These are phyloP conservation scores for Metschnikowia vanudenii DNA, from an alignment of 805 yeast species.

Conservation along the genomic window DNA sequence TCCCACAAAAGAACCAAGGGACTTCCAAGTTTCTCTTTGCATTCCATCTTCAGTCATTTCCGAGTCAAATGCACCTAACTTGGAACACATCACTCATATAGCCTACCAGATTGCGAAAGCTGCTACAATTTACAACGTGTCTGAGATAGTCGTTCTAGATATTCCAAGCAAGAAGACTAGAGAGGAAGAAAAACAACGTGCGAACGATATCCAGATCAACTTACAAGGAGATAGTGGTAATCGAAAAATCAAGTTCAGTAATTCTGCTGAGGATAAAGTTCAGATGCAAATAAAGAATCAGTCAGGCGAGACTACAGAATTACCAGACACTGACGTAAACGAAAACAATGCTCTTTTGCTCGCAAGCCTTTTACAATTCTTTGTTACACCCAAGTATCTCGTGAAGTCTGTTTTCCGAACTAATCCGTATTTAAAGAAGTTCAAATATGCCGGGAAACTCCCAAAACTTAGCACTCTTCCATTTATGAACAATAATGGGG, in stretches of 20 bases:
- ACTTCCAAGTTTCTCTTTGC: slow-evolving; percentile 50
- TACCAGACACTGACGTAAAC: slow-evolving; percentile 10
- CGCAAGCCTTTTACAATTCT: slow-evolving; percentile 72
- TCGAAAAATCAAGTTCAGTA: slow-evolving; percentile 33
- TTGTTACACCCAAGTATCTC: slow-evolving; percentile 82
- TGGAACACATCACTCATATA: slow-evolving; percentile 70
- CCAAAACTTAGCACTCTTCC: slow-evolving; percentile 77
- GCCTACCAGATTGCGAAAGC: slow-evolving; percentile 80
- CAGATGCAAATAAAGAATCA: slow-evolving; percentile 11
- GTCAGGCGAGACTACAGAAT: slow-evolving; percentile 12
- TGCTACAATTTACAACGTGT: slow-evolving; percentile 65
- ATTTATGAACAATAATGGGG: slow-evolving; percentile 54
- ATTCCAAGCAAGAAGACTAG: slow-evolving; percentile 32
- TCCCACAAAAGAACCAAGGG: background rate
- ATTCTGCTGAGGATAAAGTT: slow-evolving; percentile 29
- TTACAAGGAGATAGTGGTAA: slow-evolving; percentile 26
- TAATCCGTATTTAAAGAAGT: slow-evolving; percentile 40
- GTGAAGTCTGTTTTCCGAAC: slow-evolving; percentile 59
- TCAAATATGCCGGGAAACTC: slow-evolving; percentile 61
- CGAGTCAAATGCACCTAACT: slow-evolving; percentile 52
- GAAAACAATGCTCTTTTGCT: slow-evolving; percentile 49
- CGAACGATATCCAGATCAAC: slow-evolving; percentile 12
- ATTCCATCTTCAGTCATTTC: slow-evolving; percentile 69
- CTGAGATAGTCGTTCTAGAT: slow-evolving; percentile 73
- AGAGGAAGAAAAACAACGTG: slow-evolving; percentile 22